phyloP scores from a whole-genome alignment of 2,329 filamentous ascomycete genomes.

The Ploettnerulaceae sp. region DNA sequence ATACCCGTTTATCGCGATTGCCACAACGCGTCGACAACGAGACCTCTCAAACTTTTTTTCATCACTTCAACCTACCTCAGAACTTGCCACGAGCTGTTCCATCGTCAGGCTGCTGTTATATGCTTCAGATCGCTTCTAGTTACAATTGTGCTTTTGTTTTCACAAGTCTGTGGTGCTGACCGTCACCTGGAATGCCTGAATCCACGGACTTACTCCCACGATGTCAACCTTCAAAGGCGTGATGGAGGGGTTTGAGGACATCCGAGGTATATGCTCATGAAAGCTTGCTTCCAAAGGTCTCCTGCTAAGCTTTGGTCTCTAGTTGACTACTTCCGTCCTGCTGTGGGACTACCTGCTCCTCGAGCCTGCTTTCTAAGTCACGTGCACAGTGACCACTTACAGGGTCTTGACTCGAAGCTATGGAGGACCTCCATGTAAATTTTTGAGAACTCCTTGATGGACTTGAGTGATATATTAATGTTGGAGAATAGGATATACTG shows the following conservation, averaged over 20 bases:
- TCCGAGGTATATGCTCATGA: slow-evolving; percentile 49
- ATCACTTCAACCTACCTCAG: no score
- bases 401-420: slow-evolving; percentile 62
- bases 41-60: no score
- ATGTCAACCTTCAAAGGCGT: slow-evolving; percentile 79
- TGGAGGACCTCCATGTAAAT: slow-evolving; percentile 71
- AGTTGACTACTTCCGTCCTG: slow-evolving; percentile 78
- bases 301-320: slow-evolving; percentile 6
- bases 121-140: no score
- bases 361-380: slow-evolving; percentile 87
- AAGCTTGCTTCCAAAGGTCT: neutral
- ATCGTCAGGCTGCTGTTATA: no score
- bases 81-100: no score
- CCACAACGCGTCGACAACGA: no score
- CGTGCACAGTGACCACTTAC: slow-evolving; percentile 85
- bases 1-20: no score
- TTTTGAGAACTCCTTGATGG: slow-evolving; percentile 15
- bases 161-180: neutral
- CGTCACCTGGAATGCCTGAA: neutral
- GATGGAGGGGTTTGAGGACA: slow-evolving; percentile 72
- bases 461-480: slow-evolving; percentile 8
- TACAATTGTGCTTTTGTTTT: no score
- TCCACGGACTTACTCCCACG: neutral
- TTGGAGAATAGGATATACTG: slow-evolving; percentile 64
- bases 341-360: slow-evolving; percentile 51